Evolutionary conservation across 2,329 filamentous ascomycete genomes (phyloP).

Genomic region (Cladobotryum protrusum): DNA sequence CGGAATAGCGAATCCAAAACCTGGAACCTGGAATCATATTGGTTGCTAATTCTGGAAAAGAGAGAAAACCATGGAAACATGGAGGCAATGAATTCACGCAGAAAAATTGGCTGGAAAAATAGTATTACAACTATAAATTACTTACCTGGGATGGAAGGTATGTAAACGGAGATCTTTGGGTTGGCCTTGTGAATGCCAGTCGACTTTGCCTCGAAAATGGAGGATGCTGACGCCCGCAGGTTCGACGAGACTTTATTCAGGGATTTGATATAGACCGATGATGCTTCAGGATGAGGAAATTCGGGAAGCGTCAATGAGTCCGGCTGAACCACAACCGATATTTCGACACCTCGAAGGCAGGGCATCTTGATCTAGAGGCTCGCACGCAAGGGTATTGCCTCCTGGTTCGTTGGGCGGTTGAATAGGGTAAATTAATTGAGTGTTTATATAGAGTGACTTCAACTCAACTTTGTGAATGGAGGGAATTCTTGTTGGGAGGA

Average conservation of each 20-base stretch:
- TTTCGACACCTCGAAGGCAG: conserved; percentile 41
- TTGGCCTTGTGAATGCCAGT: conserved; percentile 15
- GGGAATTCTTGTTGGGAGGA: too few relatives aligned
- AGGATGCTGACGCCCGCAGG: not conserved
- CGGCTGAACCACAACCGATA: conserved; percentile 36
- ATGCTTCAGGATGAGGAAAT: conserved; percentile 49
- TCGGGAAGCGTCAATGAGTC: conserved; percentile 39
- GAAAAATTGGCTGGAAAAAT: not conserved
- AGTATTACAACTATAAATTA: too few relatives aligned
- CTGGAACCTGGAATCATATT: conserved; percentile 34
- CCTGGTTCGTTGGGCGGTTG: too few relatives aligned
- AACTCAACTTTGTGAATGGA: too few relatives aligned
- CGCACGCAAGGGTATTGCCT: not conserved
- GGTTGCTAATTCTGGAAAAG: not conserved
- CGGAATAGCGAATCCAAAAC: conserved; percentile 47
- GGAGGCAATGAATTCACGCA: not conserved
- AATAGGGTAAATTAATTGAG: too few relatives aligned
- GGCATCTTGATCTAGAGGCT: conserved; percentile 34
- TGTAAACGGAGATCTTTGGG: conserved; percentile 48
- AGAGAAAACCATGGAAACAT: not conserved
- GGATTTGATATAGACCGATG: conserved; percentile 21
- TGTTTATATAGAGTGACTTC: too few relatives aligned
- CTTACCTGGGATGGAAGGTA: conserved; percentile 48
- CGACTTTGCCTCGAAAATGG: not conserved
- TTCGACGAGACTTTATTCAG: conserved; percentile 4